Percentiles rank a stretch among this genome's conserved stretches.
Evolutionary conservation across 805 yeast species (phyloP).

Genomic region (Yamadazyma endophytica): DNA sequence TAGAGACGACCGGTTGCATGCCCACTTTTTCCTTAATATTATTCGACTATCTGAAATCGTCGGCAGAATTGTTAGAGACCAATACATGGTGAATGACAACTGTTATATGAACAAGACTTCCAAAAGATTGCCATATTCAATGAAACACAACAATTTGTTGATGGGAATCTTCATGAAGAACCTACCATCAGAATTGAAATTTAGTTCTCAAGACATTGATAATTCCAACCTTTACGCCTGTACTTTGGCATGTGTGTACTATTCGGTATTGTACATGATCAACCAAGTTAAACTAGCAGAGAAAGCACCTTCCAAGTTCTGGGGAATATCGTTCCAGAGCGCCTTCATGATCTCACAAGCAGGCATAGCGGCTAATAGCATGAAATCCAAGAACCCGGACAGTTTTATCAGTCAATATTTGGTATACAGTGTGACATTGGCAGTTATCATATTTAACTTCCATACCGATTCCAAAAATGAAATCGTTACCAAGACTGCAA

Average conservation of each 20-base stretch:
- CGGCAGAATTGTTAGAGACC: constrained; percentile 5
- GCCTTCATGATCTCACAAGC: constrained; percentile 3
- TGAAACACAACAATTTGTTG: constrained; percentile 7
- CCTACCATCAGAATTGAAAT: constrained; percentile 5
- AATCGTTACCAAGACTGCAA: constrained; percentile 9
- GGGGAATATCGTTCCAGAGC: constrained; percentile 12
- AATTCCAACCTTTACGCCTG: constrained; percentile 4
- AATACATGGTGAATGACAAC: constrained; percentile 3
- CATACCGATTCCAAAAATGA: constrained; percentile 7
- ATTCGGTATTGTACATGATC: constrained; percentile 7
- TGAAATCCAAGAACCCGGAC: neutral
- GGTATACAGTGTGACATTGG: constrained; percentile 6
- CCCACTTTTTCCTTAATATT: constrained; percentile 3
- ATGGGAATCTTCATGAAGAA: constrained; percentile 4
- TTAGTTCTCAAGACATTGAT: constrained; percentile 2
- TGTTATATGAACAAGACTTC: neutral
- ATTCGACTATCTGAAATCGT: constrained; percentile 7
- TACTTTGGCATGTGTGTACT: constrained; percentile 4
- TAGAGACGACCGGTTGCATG: constrained; percentile 1
- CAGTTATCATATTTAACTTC: constrained; percentile 8
- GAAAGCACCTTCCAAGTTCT: constrained; percentile 2
- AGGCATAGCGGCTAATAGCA: neutral
- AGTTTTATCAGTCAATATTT: constrained; percentile 6
- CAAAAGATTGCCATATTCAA: neutral
- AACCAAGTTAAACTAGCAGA: constrained; percentile 7